Evolutionary conservation across 148 eudicot genomes (phyloP), one percentile per base, ranked within the genome.

Genomic region (Dysphania ambrosioides): DNA sequence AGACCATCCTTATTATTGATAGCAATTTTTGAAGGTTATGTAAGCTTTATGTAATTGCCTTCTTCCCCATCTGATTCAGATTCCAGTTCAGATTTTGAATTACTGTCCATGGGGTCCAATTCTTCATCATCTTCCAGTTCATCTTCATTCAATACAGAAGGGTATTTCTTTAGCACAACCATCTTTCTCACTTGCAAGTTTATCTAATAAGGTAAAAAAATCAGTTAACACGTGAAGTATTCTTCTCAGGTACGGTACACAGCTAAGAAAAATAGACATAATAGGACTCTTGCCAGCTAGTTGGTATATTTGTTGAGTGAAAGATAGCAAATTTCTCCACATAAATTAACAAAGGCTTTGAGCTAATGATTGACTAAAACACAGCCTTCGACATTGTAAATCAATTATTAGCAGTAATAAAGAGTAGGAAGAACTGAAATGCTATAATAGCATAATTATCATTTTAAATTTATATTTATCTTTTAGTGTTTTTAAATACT

Each of bases 1-100:
- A 94, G 73, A 67, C 90, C 97, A 0, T 85, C 91, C 60, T 58
- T 80, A 60, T 90, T 87, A 82, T 91, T 75, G 68, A 91, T 84
- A 40, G 98, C 91, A 61, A 75, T 90, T 70, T 94, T 89, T 10
- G 93, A 83, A 73, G 97, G 98, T 78, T 88, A 91, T 41, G 77
- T 69, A 44, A 87, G 61, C 81, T 89, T 86, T 36, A 84, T 71
- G 34, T 84, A 89, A 56, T 84, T 89, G 18, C 75, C 86, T 55
- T 79, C 93, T 23, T 78, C 86, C 30, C 81, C 81, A 60, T 81
- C 86, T 44, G 83, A 78, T 76, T 87, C 91, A 31, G 86, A 72
- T 32, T 79, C 89, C 63, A 68, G 66, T 30, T 80, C 89, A 3
- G 90, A 85, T 60, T 84, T 93, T 0, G 85, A 78, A 75, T 84